phyloP scores from a whole-genome alignment of 352 stramenopile genomes.

The Blastocystis sp. region DNA sequence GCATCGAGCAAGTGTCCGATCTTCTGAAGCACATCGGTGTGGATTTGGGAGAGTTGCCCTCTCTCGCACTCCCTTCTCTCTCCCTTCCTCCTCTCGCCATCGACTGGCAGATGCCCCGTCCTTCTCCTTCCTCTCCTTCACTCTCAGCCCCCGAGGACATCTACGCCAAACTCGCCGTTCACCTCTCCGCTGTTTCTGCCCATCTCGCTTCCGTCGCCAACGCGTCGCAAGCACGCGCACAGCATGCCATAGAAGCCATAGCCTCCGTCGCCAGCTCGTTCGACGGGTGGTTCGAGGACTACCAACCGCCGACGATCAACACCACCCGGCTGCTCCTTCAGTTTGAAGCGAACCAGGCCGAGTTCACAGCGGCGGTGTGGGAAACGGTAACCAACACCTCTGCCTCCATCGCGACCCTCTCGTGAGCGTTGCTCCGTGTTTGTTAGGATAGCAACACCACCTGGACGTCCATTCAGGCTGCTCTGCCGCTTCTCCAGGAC shows the following conservation, averaged over 20 bases:
- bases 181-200: background rate
- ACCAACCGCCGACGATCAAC: slow-evolving; percentile 26
- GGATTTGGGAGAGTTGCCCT: slow-evolving; percentile 1
- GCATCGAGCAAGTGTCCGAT: slow-evolving; percentile 3
- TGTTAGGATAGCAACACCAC: background rate
- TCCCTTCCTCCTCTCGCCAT: background rate
- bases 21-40: slow-evolving; percentile 11
- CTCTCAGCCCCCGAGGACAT: slow-evolving; percentile 17
- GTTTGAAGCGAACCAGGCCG: background rate
- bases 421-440: background rate
- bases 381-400: slow-evolving; percentile 7
- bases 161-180: background rate
- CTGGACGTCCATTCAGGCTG: background rate
- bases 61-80: slow-evolving; percentile 35
- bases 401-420: background rate
- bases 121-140: background rate
- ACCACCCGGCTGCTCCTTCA: slow-evolving; percentile 5
- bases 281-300: slow-evolving; percentile 19
- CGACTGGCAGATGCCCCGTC: slow-evolving; percentile 1
- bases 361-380: background rate
- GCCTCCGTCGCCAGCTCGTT: background rate
- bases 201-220: background rate
- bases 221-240: background rate
- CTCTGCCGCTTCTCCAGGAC: slow-evolving; percentile 20
- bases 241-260: background rate